Percentiles rank a stretch among this genome's conserved stretches.
Conservation (phyloP, 352 stramenopile genomes). For the Aphanomyces invadans region DNA sequence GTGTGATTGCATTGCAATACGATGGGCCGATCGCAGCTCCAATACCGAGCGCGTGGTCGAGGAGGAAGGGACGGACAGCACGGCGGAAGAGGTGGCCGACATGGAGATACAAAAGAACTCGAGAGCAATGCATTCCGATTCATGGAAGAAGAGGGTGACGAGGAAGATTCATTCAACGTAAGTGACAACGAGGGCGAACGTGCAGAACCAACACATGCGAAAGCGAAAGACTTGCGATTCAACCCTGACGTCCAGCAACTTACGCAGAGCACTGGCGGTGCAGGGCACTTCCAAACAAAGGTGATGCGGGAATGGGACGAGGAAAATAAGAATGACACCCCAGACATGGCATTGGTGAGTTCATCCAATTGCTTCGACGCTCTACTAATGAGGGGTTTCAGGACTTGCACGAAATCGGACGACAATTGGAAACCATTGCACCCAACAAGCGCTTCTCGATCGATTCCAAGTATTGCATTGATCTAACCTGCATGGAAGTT, state of each 20-base stretch:
- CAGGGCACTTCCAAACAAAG: constrained; percentile 24
- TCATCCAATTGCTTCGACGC: constrained; percentile 9
- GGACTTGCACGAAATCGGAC: constrained; percentile 63
- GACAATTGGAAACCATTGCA: constrained; percentile 40
- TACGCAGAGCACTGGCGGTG: constrained; percentile 3
- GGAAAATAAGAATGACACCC: constrained; percentile 28
- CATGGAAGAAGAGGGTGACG: constrained; percentile 40
- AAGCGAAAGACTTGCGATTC: constrained; percentile 20
- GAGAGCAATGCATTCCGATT: constrained; percentile 70
- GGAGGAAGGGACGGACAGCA: constrained; percentile 5
- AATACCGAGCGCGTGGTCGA: constrained; percentile 38
- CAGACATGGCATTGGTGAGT: constrained; percentile 40
- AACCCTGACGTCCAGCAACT: constrained; percentile 20
- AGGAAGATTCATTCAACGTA: constrained; percentile 51
- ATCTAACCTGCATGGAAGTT: constrained; percentile 25
- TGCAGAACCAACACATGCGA: no score
- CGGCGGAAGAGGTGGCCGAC: not conserved
- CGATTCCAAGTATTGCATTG: constrained; percentile 67
- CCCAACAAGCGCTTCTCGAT: constrained; percentile 54
- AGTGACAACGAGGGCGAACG: constrained; percentile 39
- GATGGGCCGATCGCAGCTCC: constrained; percentile 71
- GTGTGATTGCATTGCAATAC: not conserved
- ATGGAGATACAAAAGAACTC: constrained; percentile 27
- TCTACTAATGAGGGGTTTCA: constrained; percentile 24
- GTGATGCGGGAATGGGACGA: constrained; percentile 54